Evolutionary conservation across 176 grass and related monocot species (phyloP).

Genomic region (Ampelocalamus luodianensis): DNA sequence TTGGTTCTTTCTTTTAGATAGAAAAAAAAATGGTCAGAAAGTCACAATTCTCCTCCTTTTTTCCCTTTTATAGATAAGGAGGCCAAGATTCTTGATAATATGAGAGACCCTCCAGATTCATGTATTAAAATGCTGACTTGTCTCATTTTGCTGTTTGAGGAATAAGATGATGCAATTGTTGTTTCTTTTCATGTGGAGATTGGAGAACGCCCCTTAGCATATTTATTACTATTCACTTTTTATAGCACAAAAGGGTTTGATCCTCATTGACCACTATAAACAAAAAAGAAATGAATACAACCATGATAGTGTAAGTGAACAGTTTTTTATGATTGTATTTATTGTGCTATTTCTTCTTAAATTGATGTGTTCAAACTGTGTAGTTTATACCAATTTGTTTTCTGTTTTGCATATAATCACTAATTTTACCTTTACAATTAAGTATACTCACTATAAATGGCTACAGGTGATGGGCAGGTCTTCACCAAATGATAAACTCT

Average conservation of each 20-base stretch:
- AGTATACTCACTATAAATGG: conserved; percentile 36
- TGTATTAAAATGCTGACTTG: neutral
- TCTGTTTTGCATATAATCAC: conserved; percentile 11
- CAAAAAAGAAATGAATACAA: neutral
- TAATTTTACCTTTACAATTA: neutral
- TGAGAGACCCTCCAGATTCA: neutral
- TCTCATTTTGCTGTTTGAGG: neutral
- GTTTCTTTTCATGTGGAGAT: neutral
- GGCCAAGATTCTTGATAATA: neutral
- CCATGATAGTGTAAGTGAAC: neutral
- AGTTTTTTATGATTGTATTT: neutral
- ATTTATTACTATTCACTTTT: neutral
- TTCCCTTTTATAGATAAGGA: neutral
- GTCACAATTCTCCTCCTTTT: neutral
- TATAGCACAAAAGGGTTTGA: neutral
- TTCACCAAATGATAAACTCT: conserved; percentile 91
- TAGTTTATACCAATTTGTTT: neutral
- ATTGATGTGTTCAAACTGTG: neutral
- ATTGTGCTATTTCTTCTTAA: neutral
- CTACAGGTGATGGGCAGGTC: conserved; percentile 93
- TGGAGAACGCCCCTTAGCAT: neutral
- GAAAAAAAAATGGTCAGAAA: neutral
- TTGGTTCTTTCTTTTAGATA: neutral
- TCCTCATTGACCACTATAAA: neutral
- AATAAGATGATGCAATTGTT: neutral